Base-by-base conservation (phyloP, 768 basidiomycete species). In the Tylopilus sp. region DNA sequence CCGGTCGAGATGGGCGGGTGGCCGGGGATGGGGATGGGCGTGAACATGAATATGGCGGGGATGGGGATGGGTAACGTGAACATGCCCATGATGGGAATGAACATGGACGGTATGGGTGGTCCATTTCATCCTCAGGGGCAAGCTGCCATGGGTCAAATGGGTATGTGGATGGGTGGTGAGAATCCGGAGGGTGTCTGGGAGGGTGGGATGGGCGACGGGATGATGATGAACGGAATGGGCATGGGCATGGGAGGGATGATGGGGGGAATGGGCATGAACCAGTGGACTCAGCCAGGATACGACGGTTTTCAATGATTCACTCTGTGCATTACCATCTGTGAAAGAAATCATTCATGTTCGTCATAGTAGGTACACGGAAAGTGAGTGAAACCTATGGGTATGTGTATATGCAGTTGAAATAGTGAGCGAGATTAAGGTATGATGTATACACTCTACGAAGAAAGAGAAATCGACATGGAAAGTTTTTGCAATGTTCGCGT, bases 361-460 rank as follows among this genome's bases (percentile, higher is more conserved):
- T 40, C 8, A 21, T 51, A 36, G 36, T 55, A 41, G 44, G 52
- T 62, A 50, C 45, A 19, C 34, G 25, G 45, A 49, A 50, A 42
- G 41, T 38, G 47, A 44, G 50, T 53, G 48, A 47, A 43, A 56
- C 61, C 43, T 43, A 57, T 30, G 59, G 63, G 61, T 68, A 68
- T 63, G 45, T 42, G 49, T 59, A 57, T 63, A 57, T 68, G 63
- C 54, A 8, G 41, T 63, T 56, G 54, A 64, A 57, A 60, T 60
- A 22, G 41, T 66, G 54, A 47, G 48, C 28, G 44, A 57, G 56
- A 58, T 63, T 63, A 64, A 52, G 60, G 63, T 64, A 63, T 69
- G 48, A n/a, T 56, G 67, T 80, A 81, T 59, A 73, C 79, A 73
- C 80, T 79, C 60, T 81, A 79, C 29, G 24, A 56, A 51, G 29